Evolutionary conservation across 2,329 filamentous ascomycete species (phyloP), one percentile per base, ranked within the genome.

Genomic region (Cryphonectria naterciae): DNA sequence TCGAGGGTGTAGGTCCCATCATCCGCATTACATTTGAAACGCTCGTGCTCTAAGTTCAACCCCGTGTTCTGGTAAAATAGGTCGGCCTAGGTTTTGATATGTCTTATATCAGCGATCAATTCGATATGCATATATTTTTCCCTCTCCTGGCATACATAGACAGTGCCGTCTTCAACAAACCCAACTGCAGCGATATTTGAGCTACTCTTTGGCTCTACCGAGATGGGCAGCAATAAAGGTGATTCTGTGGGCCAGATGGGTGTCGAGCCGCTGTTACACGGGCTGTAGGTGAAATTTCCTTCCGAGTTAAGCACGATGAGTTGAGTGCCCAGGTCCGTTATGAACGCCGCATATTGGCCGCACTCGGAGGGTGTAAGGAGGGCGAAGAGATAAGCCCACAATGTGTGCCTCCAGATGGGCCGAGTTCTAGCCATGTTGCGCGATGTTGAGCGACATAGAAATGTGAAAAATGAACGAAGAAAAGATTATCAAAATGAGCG

Each of bases 171-270:
- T 25, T 63, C 37, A 37, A 52, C 15, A 37, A 46, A 61, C 10
- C 67, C 67, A 32, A 68, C 67, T 4, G 67, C 67, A n/a, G 67
- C 67, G n/a, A 68, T 62, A 25, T 62, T 62, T 17, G 67, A 52
- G 10, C 67, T 39, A 13, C 19, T 63, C 39, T 37, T 52, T 6
- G 54, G 67, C 10, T 46, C n/a, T 2, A 68, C 43, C 35, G 32
- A 49, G 46, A 49, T 22, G 8, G 67, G 67, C 46, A 68, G 17
- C 11, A 49, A 8, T 13, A 54, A 28, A 6, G 66, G 54, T 4
- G 67, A 52, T 2, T 41, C 22, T 39, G 43, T 52, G 4, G 67
- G 37, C 43, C 60, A 68, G 25, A 28, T 19, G 25, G 67, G 67
- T 10, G 58, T 68, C 7, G 67, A 52, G 56, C 60, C 46, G 41